Base-by-base conservation (phyloP, 768 basidiomycete genomes). In the Pluteus cervinus region DNA sequence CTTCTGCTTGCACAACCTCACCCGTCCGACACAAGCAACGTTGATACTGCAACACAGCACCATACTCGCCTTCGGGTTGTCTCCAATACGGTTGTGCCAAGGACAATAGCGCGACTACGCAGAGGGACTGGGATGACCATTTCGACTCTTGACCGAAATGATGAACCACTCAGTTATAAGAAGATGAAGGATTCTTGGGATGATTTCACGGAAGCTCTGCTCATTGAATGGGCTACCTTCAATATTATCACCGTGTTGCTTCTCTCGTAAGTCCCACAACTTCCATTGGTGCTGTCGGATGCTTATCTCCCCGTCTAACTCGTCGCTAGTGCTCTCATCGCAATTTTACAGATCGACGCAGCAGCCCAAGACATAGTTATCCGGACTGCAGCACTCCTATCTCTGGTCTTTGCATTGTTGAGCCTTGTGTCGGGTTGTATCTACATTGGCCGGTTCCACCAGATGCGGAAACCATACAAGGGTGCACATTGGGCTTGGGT, bases 101-200 rank as follows among this genome's bases (percentile, higher is more conserved):
- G n/a, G n/a, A n/a, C n/a, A n/a, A n/a, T n/a, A n/a, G n/a, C n/a
- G n/a, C n/a, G n/a, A n/a, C n/a, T n/a, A n/a, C n/a, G n/a, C n/a
- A n/a, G n/a, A n/a, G n/a, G n/a, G n/a, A n/a, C n/a, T n/a, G n/a
- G n/a, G n/a, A n/a, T n/a, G n/a, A n/a, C n/a, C n/a, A n/a, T n/a
- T n/a, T n/a, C n/a, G n/a, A n/a, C n/a, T n/a, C n/a, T n/a, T n/a
- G n/a, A n/a, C n/a, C n/a, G n/a, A n/a, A n/a, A n/a, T n/a, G n/a
- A n/a, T n/a, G 79, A 79, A 3, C 73, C 81, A 0, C 81, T 79
- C 4, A 73, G 81, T 5, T 53, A 86, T 26, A 59, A 75, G 5
- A 63, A 78, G 33, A 87, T 88, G 65, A 71, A 73, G 40, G 55
- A 62, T 43, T 71, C 76, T 2, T 87, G 85, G 85, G 85, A 86